Conservation (phyloP, 371 early-diverging fungal species). For the Gilbertella persicaria region DNA sequence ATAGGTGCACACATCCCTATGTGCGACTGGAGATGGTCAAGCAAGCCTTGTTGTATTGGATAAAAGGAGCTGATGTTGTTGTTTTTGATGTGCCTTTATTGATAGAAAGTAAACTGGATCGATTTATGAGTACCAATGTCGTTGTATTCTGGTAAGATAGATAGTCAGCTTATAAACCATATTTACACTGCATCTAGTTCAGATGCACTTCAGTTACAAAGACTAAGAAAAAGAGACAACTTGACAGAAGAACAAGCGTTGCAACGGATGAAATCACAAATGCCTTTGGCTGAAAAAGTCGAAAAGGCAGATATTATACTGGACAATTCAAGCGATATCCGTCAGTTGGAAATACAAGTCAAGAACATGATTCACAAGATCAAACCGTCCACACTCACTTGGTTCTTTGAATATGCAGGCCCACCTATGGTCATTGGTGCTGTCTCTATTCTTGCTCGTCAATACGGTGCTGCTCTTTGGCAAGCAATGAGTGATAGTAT, state of each 20-base stretch:
- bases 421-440: slow-evolving; percentile 27
- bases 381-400: slow-evolving; percentile 44
- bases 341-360: slow-evolving; percentile 66
- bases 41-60: slow-evolving; percentile 68
- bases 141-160: slow-evolving; percentile 80
- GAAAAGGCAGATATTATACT: slow-evolving; percentile 79
- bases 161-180: neutral
- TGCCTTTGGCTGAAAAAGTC: slow-evolving; percentile 77
- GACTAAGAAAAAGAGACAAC: slow-evolving; percentile 76
- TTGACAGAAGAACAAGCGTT: slow-evolving; percentile 65
- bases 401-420: slow-evolving; percentile 46
- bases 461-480: slow-evolving; percentile 11
- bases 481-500: slow-evolving; percentile 11
- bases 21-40: slow-evolving; percentile 79
- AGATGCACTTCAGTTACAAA: slow-evolving; percentile 67
- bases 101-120: slow-evolving; percentile 81
- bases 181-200: slow-evolving; percentile 53
- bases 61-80: slow-evolving; percentile 68
- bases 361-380: slow-evolving; percentile 45
- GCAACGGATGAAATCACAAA: slow-evolving; percentile 81
- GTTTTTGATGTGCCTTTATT: slow-evolving; percentile 92
- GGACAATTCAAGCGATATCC: slow-evolving; percentile 76
- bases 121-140: slow-evolving; percentile 67
- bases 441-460: neutral
- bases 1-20: slow-evolving; percentile 86